These are phyloP conservation scores for Kluyveromyces siamensis DNA, from an alignment of 805 yeast genomes.

Conservation along the genomic window DNA sequence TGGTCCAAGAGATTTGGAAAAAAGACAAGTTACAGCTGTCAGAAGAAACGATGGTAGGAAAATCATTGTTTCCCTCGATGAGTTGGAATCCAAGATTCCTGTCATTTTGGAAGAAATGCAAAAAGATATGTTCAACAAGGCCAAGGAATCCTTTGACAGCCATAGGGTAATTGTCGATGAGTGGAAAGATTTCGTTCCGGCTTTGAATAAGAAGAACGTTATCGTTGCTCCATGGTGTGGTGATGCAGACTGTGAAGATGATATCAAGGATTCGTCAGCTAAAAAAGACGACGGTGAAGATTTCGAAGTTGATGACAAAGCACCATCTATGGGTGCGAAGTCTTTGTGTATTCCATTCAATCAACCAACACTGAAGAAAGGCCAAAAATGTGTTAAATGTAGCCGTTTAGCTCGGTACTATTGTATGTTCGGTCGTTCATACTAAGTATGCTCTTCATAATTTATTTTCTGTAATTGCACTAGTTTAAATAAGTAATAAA, in stretches of 20 bases:
- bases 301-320: conserved; percentile 85
- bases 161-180: conserved; percentile 77
- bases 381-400: conserved; percentile 85
- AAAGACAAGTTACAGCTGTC: conserved; percentile 74
- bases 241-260: conserved; percentile 87
- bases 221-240: conserved; percentile 98
- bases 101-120: conserved; percentile 79
- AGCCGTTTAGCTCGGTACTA: conserved; percentile 65
- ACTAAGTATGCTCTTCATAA: conserved; percentile 34
- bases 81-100: conserved; percentile 59
- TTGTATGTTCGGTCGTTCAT: conserved; percentile 96
- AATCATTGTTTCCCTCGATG: conserved; percentile 53
- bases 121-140: conserved; percentile 58
- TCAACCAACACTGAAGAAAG: conserved; percentile 73
- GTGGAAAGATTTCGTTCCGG: conserved; percentile 89
- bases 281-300: conserved; percentile 75
- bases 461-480: conserved; percentile 1
- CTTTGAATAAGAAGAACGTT: conserved; percentile 83
- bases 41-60: conserved; percentile 88
- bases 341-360: conserved; percentile 93
- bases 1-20: conserved; percentile 91
- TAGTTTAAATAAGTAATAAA: neutral
- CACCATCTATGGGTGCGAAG: conserved; percentile 99
- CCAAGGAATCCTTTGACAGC: conserved; percentile 72
- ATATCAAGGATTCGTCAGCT: conserved; percentile 82